phyloP scores from a whole-genome alignment of 306 rosid species.

The Pachyrhizus erosus region DNA sequence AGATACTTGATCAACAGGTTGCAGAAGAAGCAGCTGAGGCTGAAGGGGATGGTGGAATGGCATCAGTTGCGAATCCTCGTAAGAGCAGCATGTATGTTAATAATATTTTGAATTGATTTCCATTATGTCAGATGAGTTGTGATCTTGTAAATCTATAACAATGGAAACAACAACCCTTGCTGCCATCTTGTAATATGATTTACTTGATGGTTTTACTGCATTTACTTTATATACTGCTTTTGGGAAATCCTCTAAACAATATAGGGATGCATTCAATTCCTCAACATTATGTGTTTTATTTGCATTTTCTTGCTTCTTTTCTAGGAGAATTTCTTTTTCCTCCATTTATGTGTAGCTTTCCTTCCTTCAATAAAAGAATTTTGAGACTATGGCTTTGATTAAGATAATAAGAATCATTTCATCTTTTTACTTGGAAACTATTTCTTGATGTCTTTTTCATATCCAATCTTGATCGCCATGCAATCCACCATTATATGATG shows the following conservation, averaged over 20 bases:
- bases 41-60: slow-evolving; percentile 86
- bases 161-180: slow-evolving; percentile 17
- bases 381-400: not conserved
- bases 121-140: slow-evolving; percentile 25
- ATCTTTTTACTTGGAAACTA: not conserved
- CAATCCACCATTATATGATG: not conserved
- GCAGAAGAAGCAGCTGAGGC: slow-evolving; percentile 99
- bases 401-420: slow-evolving; percentile 10
- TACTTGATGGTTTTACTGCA: slow-evolving; percentile 9
- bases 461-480: too few species aligned
- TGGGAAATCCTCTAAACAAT: slow-evolving; percentile 2
- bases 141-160: slow-evolving; percentile 36
- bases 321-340: slow-evolving; percentile 10
- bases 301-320: not conserved
- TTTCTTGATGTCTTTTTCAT: not conserved
- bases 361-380: not conserved
- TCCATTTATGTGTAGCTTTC: not conserved
- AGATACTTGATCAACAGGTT: slow-evolving; percentile 91
- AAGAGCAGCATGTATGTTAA: slow-evolving; percentile 63
- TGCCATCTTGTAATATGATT: slow-evolving; percentile 18
- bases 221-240: not conserved
- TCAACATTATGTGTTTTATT: not conserved
- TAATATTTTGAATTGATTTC: slow-evolving; percentile 40
- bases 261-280: not conserved
- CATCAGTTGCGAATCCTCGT: slow-evolving; percentile 76